Percentiles rank a stretch among this genome's conserved stretches.
These are phyloP conservation scores for Coemansia sp. DNA, from an alignment of 192 early-diverging fungal species.

Conservation along the genomic window DNA sequence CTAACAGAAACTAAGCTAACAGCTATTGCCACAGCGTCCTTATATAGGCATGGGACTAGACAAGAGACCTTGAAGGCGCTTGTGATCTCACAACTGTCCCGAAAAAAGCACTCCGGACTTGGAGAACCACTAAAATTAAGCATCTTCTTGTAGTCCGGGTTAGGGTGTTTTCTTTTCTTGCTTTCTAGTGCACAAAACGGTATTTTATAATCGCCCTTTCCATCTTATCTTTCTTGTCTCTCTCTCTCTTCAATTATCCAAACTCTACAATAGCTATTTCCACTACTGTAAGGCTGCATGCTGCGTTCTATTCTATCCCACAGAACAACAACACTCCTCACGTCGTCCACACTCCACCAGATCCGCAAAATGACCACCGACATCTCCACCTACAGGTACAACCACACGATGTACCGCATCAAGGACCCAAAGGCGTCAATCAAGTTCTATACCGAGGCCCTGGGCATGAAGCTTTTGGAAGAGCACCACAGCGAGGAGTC, in stretches of 20 bases:
- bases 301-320: neutral
- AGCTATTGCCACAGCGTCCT: no score
- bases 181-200: neutral
- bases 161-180: neutral
- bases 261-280: neutral
- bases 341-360: conserved; percentile 5
- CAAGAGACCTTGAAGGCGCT: no score
- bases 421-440: conserved; percentile 78
- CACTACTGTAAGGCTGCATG: conserved; percentile 3
- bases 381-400: conserved; percentile 57
- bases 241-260: neutral
- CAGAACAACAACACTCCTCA: neutral
- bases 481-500: conserved; percentile 33
- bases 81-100: no score
- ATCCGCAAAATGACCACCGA: conserved; percentile 48
- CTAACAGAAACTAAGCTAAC: no score
- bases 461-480: conserved; percentile 72
- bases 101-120: no score
- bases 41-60: no score
- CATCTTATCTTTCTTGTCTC: neutral
- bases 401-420: conserved; percentile 88
- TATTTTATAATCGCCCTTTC: neutral
- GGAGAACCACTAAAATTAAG: no score
- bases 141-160: neutral
- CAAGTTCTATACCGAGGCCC: conserved; percentile 70